phyloP scores from a whole-genome alignment of 257 asterid species.

The Craterostigma plantagineum region DNA sequence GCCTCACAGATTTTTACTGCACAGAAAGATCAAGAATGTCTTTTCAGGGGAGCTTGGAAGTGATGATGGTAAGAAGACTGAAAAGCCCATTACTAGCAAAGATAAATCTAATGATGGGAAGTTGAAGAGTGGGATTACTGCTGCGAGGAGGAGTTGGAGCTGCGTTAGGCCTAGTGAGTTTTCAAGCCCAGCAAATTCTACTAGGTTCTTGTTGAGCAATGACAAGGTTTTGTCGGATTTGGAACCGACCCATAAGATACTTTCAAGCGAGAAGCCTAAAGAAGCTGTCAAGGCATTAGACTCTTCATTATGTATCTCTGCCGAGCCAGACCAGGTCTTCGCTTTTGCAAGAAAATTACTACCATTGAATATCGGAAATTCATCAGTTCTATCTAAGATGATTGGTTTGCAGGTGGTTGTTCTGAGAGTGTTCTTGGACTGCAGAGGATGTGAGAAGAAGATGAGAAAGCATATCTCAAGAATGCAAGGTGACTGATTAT shows the following conservation, averaged over 20 bases:
- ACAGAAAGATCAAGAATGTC: constrained; percentile 6
- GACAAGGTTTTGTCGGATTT: too few relatives aligned
- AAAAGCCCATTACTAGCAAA: too few relatives aligned
- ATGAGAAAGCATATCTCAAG: constrained; percentile 66
- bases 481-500: constrained; percentile 89
- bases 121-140: neutral
- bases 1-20: constrained; percentile 10
- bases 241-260: too few relatives aligned
- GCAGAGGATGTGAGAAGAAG: constrained; percentile 82
- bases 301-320: too few relatives aligned
- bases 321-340: neutral
- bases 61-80: too few relatives aligned
- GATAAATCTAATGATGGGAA: constrained; percentile 1
- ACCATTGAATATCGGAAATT: neutral
- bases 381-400: neutral
- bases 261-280: too few relatives aligned
- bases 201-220: constrained; percentile 13
- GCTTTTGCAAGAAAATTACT: neutral
- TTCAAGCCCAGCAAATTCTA: constrained; percentile 60
- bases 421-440: constrained; percentile 66
- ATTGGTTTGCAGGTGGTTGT: constrained; percentile 38
- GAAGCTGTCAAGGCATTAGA: constrained; percentile 26
- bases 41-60: too few relatives aligned
- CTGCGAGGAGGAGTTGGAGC: too few relatives aligned
- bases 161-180: constrained; percentile 20